These are phyloP conservation scores for Backusella macrospora DNA, from an alignment of 192 early-diverging fungal genomes.

Conservation along the genomic window DNA sequence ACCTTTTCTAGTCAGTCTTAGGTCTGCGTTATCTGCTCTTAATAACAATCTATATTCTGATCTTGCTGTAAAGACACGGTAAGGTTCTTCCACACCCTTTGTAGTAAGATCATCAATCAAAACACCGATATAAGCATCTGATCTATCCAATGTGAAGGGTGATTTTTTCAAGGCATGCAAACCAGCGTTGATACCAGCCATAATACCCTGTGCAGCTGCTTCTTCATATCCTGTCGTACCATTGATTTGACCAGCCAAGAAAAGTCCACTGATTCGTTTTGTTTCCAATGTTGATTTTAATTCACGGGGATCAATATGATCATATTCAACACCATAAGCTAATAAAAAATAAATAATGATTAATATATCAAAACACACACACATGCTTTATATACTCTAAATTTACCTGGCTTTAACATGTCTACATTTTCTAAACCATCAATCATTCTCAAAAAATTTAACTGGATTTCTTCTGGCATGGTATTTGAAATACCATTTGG, in stretches of 20 bases:
- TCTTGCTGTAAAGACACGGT: conserved; percentile 81
- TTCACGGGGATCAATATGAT: conserved; percentile 83
- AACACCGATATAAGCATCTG: conserved; percentile 83
- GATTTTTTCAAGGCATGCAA: conserved; percentile 53
- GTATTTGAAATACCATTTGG: conserved; percentile 88
- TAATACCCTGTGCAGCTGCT: conserved; percentile 78
- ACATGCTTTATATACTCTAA: not conserved
- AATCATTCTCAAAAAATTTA: conserved; percentile 69
- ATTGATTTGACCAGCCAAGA: conserved; percentile 85
- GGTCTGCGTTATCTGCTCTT: conserved; percentile 80
- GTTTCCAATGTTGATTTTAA: conserved; percentile 76
- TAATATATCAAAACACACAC: not conserved
- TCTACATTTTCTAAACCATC: conserved; percentile 73
- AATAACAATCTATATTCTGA: conserved; percentile 80
- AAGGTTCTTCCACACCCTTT: conserved; percentile 82
- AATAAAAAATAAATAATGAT: not conserved
- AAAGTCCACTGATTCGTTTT: conserved; percentile 74
- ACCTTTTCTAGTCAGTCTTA: conserved; percentile 72
- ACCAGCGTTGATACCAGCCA: conserved; percentile 80
- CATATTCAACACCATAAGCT: conserved; percentile 87
- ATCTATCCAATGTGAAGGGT: conserved; percentile 69
- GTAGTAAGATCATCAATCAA: conserved; percentile 82
- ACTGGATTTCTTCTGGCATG: conserved; percentile 77
- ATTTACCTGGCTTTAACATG: conserved; percentile 66
- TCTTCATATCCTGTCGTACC: conserved; percentile 89